These are phyloP conservation scores for Zasmidium citrigriseum DNA, from an alignment of 2,329 filamentous ascomycete species.

Conservation along the genomic window DNA sequence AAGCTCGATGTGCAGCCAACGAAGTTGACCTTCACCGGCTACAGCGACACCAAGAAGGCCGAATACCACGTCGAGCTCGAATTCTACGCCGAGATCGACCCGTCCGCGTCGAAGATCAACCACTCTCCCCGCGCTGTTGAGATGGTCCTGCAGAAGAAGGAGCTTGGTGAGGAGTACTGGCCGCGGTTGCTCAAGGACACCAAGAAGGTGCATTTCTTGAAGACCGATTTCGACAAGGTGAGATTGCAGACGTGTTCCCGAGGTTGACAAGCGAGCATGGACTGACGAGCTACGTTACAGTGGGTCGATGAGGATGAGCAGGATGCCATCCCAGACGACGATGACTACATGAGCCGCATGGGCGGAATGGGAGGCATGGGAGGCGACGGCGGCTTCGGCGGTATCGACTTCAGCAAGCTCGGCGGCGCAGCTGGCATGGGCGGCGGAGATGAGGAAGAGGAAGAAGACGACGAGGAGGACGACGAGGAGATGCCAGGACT, in stretches of 20 bases:
- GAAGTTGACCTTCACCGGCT: constrained; percentile 77
- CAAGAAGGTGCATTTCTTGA: constrained; percentile 91
- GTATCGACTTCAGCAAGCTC: constrained; percentile 42
- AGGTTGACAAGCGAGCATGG: constrained; percentile 1
- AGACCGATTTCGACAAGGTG: constrained; percentile 98
- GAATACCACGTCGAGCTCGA: constrained; percentile 85
- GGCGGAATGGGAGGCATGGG: constrained; percentile 40
- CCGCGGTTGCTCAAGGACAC: constrained; percentile 87
- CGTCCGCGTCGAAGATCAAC: constrained; percentile 78
- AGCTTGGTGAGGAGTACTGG: constrained; percentile 92
- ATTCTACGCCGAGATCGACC: constrained; percentile 89
- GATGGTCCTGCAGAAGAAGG: constrained; percentile 95
- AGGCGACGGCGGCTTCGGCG: constrained; percentile 46
- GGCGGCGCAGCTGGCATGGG: constrained; percentile 62
- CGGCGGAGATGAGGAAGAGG: constrained; percentile 39
- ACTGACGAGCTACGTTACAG: constrained; percentile 39
- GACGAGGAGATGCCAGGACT: constrained; percentile 75
- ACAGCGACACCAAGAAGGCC: constrained; percentile 80
- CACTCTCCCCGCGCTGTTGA: constrained; percentile 88
- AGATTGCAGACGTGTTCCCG: constrained; percentile 27
- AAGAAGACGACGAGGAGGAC: constrained; percentile 63
- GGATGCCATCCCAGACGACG: constrained; percentile 82
- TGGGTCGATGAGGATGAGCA: constrained; percentile 99
- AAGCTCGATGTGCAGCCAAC: constrained; percentile 82
- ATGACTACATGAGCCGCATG: constrained; percentile 58